Base-by-base conservation (phyloP, 1,284 basidiomycete species). In the Malassezia nana region DNA sequence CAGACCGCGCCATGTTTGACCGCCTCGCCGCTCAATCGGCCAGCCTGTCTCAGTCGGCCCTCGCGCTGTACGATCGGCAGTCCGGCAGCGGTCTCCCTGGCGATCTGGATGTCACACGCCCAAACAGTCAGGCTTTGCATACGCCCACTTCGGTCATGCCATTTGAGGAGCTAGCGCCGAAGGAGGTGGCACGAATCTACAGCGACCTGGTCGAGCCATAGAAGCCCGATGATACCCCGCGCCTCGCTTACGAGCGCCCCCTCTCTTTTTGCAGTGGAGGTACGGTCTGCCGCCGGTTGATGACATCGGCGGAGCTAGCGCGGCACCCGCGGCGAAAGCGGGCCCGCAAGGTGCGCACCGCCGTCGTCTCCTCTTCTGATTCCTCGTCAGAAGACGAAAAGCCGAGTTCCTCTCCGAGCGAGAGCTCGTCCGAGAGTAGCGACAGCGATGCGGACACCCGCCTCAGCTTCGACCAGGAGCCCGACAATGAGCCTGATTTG, bases 361-460 rank as follows among this genome's bases (percentile, higher is more conserved):
- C 49, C 12, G 25, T 51, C 10, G 22, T 43, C 3, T 55, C 53
- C 2, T 35, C 29, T 12, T 48, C 50, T 9, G 53, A 55, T n/a
- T 20, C n/a, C 4, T 22, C 39, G 6, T 46, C 45, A 9, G 32
- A 33, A 3, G 20, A 28, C 13, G 45, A 35, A 4, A n/a, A 22
- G 31, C 15, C 30, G 13, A 16, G 16, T 20, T 2, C 9, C 15
- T 38, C 35, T 1, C 20, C 35, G 15, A 38, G 35, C 8, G 35
- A 38, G 18, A 38, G n/a, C 29, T 13, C 24, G 4, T 45, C 32
- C 18, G 60, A 60, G 32, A 28, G 12, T 16, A 57, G 59, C 18
- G 55, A 54, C 32, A 57, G 60, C 33, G 59, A 53, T 5, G 35
- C 29, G n/a, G 53, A 53, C 9, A 55, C 55, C 13, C 54, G 62